A percentile compares a stretch with the other conserved stretches of the same genome.
phyloP scores from a whole-genome alignment of 2,329 filamentous ascomycete genomes.

The Graphiopsis chlorocephala region DNA sequence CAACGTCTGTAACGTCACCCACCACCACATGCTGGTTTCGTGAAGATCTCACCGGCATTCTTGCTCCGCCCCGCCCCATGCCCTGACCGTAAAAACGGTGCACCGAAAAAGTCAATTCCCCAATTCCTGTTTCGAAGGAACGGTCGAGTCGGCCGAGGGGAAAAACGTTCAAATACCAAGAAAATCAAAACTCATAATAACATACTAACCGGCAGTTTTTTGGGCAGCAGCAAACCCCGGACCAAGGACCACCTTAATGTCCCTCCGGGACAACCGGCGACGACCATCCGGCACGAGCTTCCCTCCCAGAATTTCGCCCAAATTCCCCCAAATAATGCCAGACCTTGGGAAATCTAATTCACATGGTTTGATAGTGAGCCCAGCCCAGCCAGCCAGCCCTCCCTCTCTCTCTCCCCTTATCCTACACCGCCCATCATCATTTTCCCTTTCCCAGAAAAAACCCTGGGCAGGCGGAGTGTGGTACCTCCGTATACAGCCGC shows the following conservation, averaged over 20 bases:
- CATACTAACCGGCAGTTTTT: background rate
- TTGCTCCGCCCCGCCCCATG: background rate
- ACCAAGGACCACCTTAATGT: background rate
- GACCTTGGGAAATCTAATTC: background rate
- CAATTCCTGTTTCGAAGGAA: background rate
- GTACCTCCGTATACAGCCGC: slow-evolving; percentile 6
- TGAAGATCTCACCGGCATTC: background rate
- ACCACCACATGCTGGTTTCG: background rate
- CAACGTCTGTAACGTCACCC: slow-evolving; percentile 5
- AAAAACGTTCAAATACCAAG: background rate
- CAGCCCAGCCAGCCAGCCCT: background rate
- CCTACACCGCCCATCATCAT: background rate
- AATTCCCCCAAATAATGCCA: background rate
- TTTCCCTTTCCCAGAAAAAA: background rate
- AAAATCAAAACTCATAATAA: background rate
- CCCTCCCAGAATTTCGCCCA: background rate
- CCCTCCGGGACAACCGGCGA: background rate
- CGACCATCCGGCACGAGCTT: slow-evolving; percentile 1
- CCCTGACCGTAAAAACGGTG: background rate
- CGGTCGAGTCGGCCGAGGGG: background rate
- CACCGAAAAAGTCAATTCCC: background rate
- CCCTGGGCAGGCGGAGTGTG: background rate
- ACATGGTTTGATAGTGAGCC: background rate
- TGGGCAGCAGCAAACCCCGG: background rate
- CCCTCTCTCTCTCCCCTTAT: background rate